Conservation (phyloP, 1,139 yeast species). For the Yamadazyma epiphylla region DNA sequence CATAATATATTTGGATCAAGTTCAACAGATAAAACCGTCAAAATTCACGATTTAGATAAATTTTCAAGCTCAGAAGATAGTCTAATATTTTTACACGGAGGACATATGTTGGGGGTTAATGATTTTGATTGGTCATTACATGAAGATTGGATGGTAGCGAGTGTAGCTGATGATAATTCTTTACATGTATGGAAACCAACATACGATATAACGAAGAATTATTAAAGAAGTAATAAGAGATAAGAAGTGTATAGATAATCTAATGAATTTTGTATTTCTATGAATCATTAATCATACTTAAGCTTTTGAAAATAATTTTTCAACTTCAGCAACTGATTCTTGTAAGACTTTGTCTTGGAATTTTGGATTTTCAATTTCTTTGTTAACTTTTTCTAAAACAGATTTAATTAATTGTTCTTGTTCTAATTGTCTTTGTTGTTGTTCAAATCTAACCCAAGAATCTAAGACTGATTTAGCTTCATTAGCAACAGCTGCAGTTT, state of each 20-base stretch:
- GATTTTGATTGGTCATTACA: constrained; percentile 86
- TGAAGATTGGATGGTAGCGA: constrained; percentile 74
- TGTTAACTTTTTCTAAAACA: constrained; percentile 84
- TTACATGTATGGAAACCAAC: constrained; percentile 81
- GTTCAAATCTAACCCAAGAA: constrained; percentile 99
- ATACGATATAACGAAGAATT: constrained; percentile 16
- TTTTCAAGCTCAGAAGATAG: constrained; percentile 34
- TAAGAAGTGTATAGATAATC: neutral
- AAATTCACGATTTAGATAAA: constrained; percentile 60
- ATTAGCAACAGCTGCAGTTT: constrained; percentile 76
- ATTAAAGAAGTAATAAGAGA: constrained; percentile 1
- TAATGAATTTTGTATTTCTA: neutral
- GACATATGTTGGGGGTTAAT: constrained; percentile 85
- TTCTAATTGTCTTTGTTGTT: constrained; percentile 93
- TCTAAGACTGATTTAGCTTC: constrained; percentile 96
- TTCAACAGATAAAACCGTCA: constrained; percentile 68
- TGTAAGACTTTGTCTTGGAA: constrained; percentile 91
- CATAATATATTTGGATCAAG: constrained; percentile 66
- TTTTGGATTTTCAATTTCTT: constrained; percentile 80
- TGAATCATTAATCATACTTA: constrained; percentile 4
- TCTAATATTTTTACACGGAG: constrained; percentile 74
- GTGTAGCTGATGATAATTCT: constrained; percentile 86
- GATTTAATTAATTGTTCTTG: constrained; percentile 87
- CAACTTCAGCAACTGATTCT: constrained; percentile 90
- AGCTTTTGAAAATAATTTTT: constrained; percentile 65